Evolutionary conservation across 148 eudicot genomes (phyloP).

Genomic region (Diospyros kaki): DNA sequence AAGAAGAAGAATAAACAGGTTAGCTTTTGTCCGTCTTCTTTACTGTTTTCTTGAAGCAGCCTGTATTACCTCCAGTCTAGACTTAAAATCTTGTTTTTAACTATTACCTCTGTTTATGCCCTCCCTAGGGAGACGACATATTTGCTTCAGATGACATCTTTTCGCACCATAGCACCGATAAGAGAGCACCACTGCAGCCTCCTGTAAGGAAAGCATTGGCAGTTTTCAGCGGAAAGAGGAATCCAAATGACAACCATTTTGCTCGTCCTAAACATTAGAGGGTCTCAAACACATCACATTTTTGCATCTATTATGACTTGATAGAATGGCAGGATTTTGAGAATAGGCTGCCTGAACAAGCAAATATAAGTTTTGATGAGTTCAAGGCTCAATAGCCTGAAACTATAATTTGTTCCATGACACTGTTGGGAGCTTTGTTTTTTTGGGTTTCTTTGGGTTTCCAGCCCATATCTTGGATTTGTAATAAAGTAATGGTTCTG

Average conservation of each 20-base stretch:
- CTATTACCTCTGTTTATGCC: not conserved
- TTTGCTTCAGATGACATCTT: conserved; percentile 52
- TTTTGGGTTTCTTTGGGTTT: too few species aligned
- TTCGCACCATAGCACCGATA: conserved; percentile 47
- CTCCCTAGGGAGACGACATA: conserved; percentile 53
- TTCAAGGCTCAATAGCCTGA: not conserved
- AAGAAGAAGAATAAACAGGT: conserved; percentile 75
- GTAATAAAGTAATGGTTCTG: too few species aligned
- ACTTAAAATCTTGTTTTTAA: not conserved
- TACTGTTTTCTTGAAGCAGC: not conserved
- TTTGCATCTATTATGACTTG: too few species aligned
- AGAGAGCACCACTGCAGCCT: conserved; percentile 61
- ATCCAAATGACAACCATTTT: conserved; percentile 89
- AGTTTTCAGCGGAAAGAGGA: conserved; percentile 78
- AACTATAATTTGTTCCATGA: not conserved
- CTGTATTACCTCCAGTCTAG: not conserved
- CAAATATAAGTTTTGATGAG: not conserved
- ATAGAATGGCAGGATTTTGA: not conserved
- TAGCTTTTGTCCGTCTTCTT: not conserved
- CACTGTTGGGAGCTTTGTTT: not conserved
- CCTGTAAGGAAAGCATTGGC: conserved; percentile 84
- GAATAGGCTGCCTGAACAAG: not conserved
- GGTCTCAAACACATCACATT: too few species aligned
- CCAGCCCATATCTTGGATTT: too few species aligned
- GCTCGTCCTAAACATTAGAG: conserved; percentile 59